These are phyloP conservation scores for Coprinopsis strossmayeri DNA, from an alignment of 768 basidiomycete genomes.

Conservation along the genomic window DNA sequence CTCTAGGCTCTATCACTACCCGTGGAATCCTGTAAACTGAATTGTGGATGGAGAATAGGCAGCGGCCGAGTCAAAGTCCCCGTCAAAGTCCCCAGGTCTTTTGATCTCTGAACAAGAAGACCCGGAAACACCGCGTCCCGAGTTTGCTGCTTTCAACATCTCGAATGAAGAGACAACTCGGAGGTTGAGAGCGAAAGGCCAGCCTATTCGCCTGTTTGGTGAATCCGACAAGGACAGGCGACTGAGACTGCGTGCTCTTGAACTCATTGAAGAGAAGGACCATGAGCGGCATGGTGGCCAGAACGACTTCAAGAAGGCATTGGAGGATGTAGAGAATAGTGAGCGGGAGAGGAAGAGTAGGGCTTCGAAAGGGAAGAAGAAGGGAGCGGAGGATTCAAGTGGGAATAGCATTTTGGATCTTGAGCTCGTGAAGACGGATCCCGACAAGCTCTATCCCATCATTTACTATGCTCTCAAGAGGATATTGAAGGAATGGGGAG, in stretches of 20 bases:
- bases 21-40: conserved; percentile 4
- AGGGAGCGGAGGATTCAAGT: conserved; percentile 51
- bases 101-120: conserved; percentile 23
- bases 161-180: conserved; percentile 90
- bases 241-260: conserved; percentile 83
- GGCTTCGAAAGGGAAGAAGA: conserved; percentile 54
- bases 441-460: conserved; percentile 92
- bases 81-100: conserved; percentile 25
- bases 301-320: conserved; percentile 89
- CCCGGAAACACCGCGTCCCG: conserved; percentile 32
- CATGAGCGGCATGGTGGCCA: conserved; percentile 76
- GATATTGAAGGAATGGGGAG: conserved; percentile 93
- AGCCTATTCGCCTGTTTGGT: conserved; percentile 91
- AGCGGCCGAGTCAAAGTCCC: conserved; percentile 30
- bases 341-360: conserved; percentile 61
- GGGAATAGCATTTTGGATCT: conserved; percentile 64
- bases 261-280: conserved; percentile 90
- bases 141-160: conserved; percentile 71
- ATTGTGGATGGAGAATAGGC: conserved; percentile 39
- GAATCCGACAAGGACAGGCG: conserved; percentile 94
- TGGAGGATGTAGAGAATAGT: conserved; percentile 82
- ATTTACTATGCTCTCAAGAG: conserved; percentile 95
- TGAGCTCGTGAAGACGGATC: conserved; percentile 77
- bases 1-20: conserved; percentile 5
- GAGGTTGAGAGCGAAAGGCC: conserved; percentile 83